Base-by-base conservation (phyloP, 164 flowering plant species). In the Stephania yunnanensis region DNA sequence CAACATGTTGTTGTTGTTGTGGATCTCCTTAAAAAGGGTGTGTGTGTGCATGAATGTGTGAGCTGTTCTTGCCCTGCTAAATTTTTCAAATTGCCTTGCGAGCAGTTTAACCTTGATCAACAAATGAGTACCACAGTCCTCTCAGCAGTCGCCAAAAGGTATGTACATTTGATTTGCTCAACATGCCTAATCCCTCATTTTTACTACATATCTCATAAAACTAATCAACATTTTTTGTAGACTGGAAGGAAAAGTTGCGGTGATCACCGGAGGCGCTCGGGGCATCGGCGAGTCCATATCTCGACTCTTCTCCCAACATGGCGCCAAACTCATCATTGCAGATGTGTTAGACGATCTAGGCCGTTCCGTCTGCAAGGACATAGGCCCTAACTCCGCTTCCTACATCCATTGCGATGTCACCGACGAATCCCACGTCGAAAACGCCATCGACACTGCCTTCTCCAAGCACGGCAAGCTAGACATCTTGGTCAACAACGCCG, bases 261-360 rank as follows among this genome's bases (percentile, higher is more conserved):
- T 93, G 7, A 85, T 93, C 15, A 93, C 98, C 0, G 98, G 98
- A 10, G 98, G 96, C 0, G 92, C 96, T 0, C 75, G 84, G 50
- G 96, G 97, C 44, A 90, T 93, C 7, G 97, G 97, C 25, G 96
- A 91, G 80, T 93, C 92, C 0, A 87, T 93, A 0, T 92, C 83
- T 4, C 80, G 86, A 55, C 89, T 91, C 1, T 93, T 91, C 68
- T 83, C 87, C 0, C 74, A 46, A 67, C 90, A 93, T 20, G 98
- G 96, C 0, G 97, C 97, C 4, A 87, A 83, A 77, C 94, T 93
- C 1, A 82, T 91, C 19, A 80, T 93, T 2, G 98, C 89, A 0
- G 98, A 93, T 55, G 81, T 93, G 0, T 84, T 90, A 36, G 96
- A 90, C 70, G 63, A 68, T 0, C 30, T 80, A 0, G 96, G 96